Base-by-base conservation (phyloP, 2,329 filamentous ascomycete species). In the Nigrospora sphaerica region DNA sequence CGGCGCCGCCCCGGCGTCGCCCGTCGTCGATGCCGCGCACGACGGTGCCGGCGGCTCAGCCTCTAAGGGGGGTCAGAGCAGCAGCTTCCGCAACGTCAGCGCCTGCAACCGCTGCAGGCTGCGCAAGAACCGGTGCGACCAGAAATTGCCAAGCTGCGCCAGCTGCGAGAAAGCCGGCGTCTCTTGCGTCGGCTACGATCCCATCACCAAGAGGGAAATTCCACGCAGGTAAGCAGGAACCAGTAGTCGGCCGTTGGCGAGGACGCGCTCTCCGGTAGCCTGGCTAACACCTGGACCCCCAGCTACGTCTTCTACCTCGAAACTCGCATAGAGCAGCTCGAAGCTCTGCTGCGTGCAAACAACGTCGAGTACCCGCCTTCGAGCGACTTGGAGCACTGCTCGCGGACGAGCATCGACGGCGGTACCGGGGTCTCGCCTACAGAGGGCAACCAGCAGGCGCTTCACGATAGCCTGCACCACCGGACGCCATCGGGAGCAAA, bases 291-390 rank as follows among this genome's bases (percentile, higher is more conserved):
- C 42, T 42, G 43, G 19, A 39, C 40, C 52, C 46, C 49, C 38
- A 88, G 86, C 65, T 97, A 97, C 71, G 89, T 97, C 42, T 95
- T 87, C 68, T 97, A 95, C 63, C 83, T 97, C 49, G 92, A 97
- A 66, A 88, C 86, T 28, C 78, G 92, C 49, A 81, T 96, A 46
- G 78, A 83, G 51, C 88, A 93, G 66, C 80, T 97, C 31, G 92
- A 97, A 65, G 76, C 77, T 32, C 69, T 93, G 34, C 77, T 97
- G 42, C 71, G 73, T 38, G 73, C 81, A 32, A 81, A 90, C 58
- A 76, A 78, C 39, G 80, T 96, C 48, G 53, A 81, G 13, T 93
- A 86, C 57, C 84, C 87, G 14, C 78, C 86, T 0, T 81, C 88
- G 48, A 73, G 81, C 40, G 73, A 82, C 50, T 85, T 95, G 57